These are phyloP conservation scores for Pseudonectria foliicola DNA, from an alignment of 2,329 filamentous ascomycete genomes.

Conservation along the genomic window DNA sequence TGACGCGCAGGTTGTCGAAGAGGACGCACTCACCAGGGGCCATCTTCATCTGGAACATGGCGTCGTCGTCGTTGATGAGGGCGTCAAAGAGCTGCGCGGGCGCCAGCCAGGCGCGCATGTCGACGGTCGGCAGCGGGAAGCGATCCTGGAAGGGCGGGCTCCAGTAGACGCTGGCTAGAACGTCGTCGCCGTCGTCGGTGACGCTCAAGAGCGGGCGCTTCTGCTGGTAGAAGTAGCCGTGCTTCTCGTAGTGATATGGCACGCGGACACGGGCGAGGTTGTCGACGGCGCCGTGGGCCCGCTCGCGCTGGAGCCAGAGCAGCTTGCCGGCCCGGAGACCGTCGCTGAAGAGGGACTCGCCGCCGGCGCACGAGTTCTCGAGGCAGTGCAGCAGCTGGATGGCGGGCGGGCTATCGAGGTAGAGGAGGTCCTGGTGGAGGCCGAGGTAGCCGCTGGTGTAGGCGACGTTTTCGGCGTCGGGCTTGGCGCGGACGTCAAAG, in stretches of 20 bases:
- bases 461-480: slow-evolving; percentile 82
- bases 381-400: slow-evolving; percentile 88
- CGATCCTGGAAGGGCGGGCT: slow-evolving; percentile 72
- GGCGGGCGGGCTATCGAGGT: slow-evolving; percentile 70
- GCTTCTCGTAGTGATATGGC: slow-evolving; percentile 63
- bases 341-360: slow-evolving; percentile 82
- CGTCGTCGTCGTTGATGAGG: slow-evolving; percentile 48
- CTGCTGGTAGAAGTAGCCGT: slow-evolving; percentile 55
- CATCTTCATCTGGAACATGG: slow-evolving; percentile 65
- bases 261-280: slow-evolving; percentile 39
- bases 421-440: slow-evolving; percentile 90
- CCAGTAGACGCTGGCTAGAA: slow-evolving; percentile 43
- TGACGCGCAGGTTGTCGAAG: slow-evolving; percentile 82
- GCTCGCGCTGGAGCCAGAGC: slow-evolving; percentile 19
- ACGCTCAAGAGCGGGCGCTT: slow-evolving; percentile 46
- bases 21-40: slow-evolving; percentile 80
- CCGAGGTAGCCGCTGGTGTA: slow-evolving; percentile 78
- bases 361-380: slow-evolving; percentile 69
- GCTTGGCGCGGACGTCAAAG: slow-evolving; percentile 78
- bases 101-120: slow-evolving; percentile 35
- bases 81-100: slow-evolving; percentile 50
- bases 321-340: slow-evolving; percentile 52
- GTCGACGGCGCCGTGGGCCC: slow-evolving; percentile 15
- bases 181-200: slow-evolving; percentile 9
- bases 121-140: slow-evolving; percentile 23